Base-by-base conservation (phyloP, 768 basidiomycete species). In the Arthromyces matolae region DNA sequence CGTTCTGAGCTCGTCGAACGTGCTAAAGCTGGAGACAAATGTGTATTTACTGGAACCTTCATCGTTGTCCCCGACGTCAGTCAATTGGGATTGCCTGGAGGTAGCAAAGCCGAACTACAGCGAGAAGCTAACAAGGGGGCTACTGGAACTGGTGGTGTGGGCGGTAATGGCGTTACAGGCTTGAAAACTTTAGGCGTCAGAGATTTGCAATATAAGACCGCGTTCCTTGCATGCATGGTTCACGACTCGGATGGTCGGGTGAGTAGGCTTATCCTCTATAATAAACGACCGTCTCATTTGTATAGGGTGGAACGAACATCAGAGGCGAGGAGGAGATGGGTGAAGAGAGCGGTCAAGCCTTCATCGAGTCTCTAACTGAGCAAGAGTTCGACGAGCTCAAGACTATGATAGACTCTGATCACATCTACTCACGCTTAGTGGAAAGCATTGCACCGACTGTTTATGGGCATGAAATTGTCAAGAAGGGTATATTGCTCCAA, bases 21-120 rank as follows among this genome's bases (percentile, higher is more conserved):
- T n/a, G 95, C 95, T 10, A 99, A 99, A 64, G 96, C 96, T 2
- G 96, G 96, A 58, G 96, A 99, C 68, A 97, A 96, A 67, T 96
- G 93, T 63, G 88, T 95, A 41, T 98, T 99, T 64, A 96, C 92
- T 5, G 96, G 96, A 16, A 89, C 92, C 0, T 98, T 99, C 69
- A 94, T 98, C 58, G 95, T 98, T 44, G 94, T 99, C 1, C 96
- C 96, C 4, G 96, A 99, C 68, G 95, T 98, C 41, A 89, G 93
- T 53, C 94, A 96, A 64, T 80, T 99, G 16, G 93, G 94, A 3
- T 67, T 98, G 13, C 94, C 94, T 1, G 96, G 96, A 13, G 94
- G 96, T 22, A 95, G 93, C 64, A 82, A 83, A 53, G 85, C 93
- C 0, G 83, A 95, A 65, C 77, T 98, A 51, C 89, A 92, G 70